Conservation (phyloP, 495 filamentous ascomycete species). For the Daldinia loculata region DNA sequence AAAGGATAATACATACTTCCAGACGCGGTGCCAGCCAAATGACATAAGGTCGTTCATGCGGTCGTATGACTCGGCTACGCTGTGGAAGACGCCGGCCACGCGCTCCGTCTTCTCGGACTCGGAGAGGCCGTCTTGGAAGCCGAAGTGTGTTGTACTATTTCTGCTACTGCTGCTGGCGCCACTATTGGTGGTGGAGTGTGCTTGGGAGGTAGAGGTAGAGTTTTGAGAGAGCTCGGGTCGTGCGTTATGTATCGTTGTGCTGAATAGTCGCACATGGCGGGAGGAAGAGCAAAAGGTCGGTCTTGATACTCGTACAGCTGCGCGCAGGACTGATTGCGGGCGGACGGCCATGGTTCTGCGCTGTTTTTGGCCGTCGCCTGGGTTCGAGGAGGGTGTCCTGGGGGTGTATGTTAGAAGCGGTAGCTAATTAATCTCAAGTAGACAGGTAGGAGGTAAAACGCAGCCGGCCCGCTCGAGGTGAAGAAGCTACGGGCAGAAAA, state of each 20-base stretch:
- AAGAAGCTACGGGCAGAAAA: constrained; percentile 28
- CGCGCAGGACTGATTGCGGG: constrained; percentile 26
- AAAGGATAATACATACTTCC: constrained; percentile 67
- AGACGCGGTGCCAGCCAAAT: constrained; percentile 92
- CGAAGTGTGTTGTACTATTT: constrained; percentile 82
- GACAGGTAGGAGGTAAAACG: background rate
- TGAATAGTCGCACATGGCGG: constrained; percentile 17
- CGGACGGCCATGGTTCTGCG: constrained; percentile 40
- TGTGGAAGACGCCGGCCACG: constrained; percentile 92
- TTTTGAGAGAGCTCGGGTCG: constrained; percentile 20
- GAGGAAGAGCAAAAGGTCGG: constrained; percentile 3
- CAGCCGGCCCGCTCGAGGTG: constrained; percentile 5
- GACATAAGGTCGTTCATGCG: constrained; percentile 99
- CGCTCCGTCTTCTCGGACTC: constrained; percentile 74
- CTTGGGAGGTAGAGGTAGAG: constrained; percentile 12
- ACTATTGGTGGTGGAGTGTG: constrained; percentile 12
- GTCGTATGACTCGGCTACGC: constrained; percentile 89
- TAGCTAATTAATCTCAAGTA: background rate
- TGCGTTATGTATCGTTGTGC: constrained; percentile 25
- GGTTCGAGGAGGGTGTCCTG: constrained; percentile 9
- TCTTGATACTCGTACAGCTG: constrained; percentile 31
- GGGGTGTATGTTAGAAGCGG: background rate
- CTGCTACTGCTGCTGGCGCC: constrained; percentile 4
- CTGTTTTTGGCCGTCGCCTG: constrained; percentile 24
- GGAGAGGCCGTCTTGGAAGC: constrained; percentile 81